These are phyloP conservation scores for Kodamaea plutei DNA, from an alignment of 1,139 yeast species.

Conservation along the genomic window DNA sequence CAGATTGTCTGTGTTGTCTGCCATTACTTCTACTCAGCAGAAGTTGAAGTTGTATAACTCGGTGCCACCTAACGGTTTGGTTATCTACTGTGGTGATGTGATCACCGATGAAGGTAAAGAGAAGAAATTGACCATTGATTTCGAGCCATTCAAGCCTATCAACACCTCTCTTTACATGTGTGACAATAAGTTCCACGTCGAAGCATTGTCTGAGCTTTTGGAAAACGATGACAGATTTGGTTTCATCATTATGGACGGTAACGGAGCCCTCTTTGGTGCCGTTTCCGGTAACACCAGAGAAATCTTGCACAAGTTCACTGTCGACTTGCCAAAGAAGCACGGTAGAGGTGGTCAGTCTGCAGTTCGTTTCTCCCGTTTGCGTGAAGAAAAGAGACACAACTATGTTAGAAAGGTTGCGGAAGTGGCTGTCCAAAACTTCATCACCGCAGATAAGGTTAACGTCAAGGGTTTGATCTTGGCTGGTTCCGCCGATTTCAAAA, in stretches of 20 bases:
- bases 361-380: conserved; percentile 94
- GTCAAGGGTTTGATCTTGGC: conserved; percentile 93
- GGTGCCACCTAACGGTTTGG: conserved; percentile 93
- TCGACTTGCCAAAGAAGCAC: conserved; percentile 97
- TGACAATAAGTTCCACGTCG: conserved; percentile 98
- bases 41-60: conserved; percentile 83
- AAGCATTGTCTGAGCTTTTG: conserved; percentile 87
- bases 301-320: conserved; percentile 91
- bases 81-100: conserved; percentile 96
- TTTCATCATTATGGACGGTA: conserved; percentile 98
- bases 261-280: conserved; percentile 95
- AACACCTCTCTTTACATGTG: conserved; percentile 93
- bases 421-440: conserved; percentile 95
- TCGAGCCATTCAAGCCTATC: conserved; percentile 97
- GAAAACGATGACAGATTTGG: conserved; percentile 97
- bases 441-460: conserved; percentile 86
- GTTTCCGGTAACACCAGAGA: conserved; percentile 96
- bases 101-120: conserved; percentile 96
- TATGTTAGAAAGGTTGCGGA: conserved; percentile 98
- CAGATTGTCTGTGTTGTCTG: conserved; percentile 89
- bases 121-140: conserved; percentile 89
- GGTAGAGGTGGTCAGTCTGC: conserved; percentile 99
- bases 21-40: conserved; percentile 97
- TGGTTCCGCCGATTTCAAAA: conserved; percentile 98
- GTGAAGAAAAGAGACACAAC: conserved; percentile 98